Base-by-base conservation (phyloP, 495 filamentous ascomycete species). In the Peziza echinospora region DNA sequence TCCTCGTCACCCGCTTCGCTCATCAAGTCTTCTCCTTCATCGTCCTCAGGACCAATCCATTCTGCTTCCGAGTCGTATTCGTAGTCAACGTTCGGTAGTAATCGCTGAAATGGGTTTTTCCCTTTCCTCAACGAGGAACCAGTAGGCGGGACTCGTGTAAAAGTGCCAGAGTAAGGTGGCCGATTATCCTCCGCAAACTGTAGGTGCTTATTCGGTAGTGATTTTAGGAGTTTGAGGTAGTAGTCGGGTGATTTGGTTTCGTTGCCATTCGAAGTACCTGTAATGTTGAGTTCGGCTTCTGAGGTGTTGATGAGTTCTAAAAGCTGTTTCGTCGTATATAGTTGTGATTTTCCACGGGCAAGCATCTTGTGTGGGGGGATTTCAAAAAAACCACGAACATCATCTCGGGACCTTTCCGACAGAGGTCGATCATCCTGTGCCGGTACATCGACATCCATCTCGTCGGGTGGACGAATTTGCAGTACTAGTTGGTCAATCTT, bases 51-150 rank as follows among this genome's bases (percentile, higher is more conserved):
- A 21, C n/a, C 41, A 11, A 23, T 23, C 84, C 89, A 97, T 62
- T 94, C 91, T 0, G 80, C 86, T 59, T 99, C 89, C 0, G 86
- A 94, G 56, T 96, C 89, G 54, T 94, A 93, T 50, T 89, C 85
- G 60, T 99, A 96, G 55, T 91, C 68, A n/a, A 76, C 68, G 3
- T 78, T 69, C 3, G 80, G 75, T 5, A 89, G 52, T 7, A 57
- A 62, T 37, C 71, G 72, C 24, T 67, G 58, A 44, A 76, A 74
- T 0, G 89, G 85, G 26, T 78, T 82, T 3, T 80, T 70, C n/a
- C 76, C 74, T 48, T 65, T 75, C 8, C 57, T 53, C 5, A 77
- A 67, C 19, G 71, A 63, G 0, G 50, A 51, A n/a, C 57, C 55
- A 11, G 22, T 43, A 5, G 74, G 64, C 1, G 70, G 61, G 0